Evolutionary conservation across 306 rosid genomes (phyloP).

Genomic region (Lagenaria siceraria): DNA sequence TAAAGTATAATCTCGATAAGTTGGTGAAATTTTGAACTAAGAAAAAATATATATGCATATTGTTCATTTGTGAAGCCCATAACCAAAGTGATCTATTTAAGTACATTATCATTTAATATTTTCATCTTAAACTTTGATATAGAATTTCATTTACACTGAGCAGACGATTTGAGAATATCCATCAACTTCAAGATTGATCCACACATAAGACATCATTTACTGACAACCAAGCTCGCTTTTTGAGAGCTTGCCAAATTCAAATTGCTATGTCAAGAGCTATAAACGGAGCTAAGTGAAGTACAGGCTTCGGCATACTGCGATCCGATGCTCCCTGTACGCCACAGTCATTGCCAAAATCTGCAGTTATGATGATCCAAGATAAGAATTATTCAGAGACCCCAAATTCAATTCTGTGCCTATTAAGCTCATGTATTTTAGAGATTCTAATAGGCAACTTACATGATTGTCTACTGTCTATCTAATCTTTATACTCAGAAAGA

Average conservation of each 20-base stretch:
- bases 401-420: too few species aligned
- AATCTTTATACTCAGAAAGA: background rate
- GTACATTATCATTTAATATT: background rate
- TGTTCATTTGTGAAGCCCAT: background rate
- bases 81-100: background rate
- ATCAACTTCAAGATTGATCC: background rate
- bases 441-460: too few species aligned
- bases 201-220: background rate
- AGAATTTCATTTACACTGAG: constrained; percentile 4
- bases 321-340: background rate
- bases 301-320: background rate
- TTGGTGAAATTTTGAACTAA: background rate
- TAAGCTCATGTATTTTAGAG: too few species aligned
- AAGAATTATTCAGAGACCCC: background rate
- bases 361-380: background rate
- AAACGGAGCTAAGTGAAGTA: background rate
- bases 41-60: background rate
- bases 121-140: background rate
- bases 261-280: constrained; percentile 2
- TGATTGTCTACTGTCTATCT: background rate
- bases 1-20: background rate
- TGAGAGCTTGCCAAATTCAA: constrained; percentile 5
- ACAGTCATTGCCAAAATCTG: background rate
- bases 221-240: constrained; percentile 1
- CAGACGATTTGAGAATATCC: background rate